phyloP scores from a whole-genome alignment of 2,329 filamentous ascomycete species.

The Pseudogymnoascus sp. region DNA sequence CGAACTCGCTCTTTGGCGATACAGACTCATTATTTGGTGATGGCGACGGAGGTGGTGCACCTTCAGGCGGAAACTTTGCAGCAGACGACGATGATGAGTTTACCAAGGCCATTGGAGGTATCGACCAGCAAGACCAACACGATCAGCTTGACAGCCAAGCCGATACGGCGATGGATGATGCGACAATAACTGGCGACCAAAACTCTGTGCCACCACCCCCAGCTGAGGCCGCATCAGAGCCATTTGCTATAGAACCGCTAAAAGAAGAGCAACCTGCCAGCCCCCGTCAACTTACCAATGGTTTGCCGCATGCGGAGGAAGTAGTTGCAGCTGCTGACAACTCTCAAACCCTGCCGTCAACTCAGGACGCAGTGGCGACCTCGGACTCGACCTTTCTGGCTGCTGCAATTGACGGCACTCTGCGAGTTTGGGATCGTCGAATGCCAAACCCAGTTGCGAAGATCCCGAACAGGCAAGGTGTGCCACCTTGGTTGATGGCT shows the following conservation, averaged over 20 bases:
- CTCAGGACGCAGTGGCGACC: constrained; percentile 47
- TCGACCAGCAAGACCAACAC: constrained; percentile 23
- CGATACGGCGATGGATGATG: constrained; percentile 17
- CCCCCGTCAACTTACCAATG: constrained; percentile 30
- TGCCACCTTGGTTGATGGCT: constrained; percentile 95
- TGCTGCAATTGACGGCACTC: constrained; percentile 75
- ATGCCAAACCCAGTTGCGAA: constrained; percentile 68
- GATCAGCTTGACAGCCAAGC: constrained; percentile 3
- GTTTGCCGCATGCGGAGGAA: constrained; percentile 41
- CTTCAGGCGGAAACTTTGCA: constrained; percentile 54
- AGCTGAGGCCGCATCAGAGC: constrained; percentile 15
- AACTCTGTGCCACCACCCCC: constrained; percentile 12
- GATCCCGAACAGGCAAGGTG: constrained; percentile 63
- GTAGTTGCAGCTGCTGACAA: constrained; percentile 26
- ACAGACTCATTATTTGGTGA: constrained; percentile 86
- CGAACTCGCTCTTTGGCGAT: constrained; percentile 68
- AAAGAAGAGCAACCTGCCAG: not conserved
- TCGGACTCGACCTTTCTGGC: constrained; percentile 79
- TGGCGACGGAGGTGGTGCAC: constrained; percentile 47
- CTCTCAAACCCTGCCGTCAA: constrained; percentile 27
- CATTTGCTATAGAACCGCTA: not conserved
- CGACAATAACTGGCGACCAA: constrained; percentile 10
- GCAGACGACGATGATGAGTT: constrained; percentile 83
- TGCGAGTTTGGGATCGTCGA: constrained; percentile 90
- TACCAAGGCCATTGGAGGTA: constrained; percentile 56